A percentile compares a stretch with the other conserved stretches of the same genome.
These are phyloP conservation scores for Amaranthus cruentus DNA, from an alignment of 148 eudicot genomes.

Conservation along the genomic window DNA sequence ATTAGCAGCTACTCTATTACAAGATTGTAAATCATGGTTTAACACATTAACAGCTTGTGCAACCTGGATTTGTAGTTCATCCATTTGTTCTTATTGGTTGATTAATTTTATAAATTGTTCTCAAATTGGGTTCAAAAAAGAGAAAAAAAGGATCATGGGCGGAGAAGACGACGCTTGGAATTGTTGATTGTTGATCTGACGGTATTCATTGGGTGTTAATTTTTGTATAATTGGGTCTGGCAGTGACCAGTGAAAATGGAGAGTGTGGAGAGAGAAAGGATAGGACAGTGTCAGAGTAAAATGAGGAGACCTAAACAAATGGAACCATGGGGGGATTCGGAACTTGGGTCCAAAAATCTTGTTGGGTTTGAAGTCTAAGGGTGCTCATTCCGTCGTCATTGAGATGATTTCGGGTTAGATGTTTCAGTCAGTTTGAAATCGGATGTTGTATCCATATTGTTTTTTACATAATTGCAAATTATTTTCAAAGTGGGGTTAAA, in stretches of 20 bases:
- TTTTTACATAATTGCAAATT: no score
- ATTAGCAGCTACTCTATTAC: slow-evolving; percentile 85
- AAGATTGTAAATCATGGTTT: slow-evolving; percentile 75
- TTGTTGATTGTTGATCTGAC: slow-evolving; percentile 25
- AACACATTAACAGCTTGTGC: slow-evolving; percentile 83
- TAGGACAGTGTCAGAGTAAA: not conserved
- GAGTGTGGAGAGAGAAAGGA: not conserved
- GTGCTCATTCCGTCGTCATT: no score
- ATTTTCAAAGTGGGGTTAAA: no score
- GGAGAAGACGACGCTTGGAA: slow-evolving; percentile 39
- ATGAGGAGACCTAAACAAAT: not conserved
- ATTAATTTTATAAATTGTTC: not conserved
- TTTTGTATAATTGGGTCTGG: not conserved
- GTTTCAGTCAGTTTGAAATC: no score
- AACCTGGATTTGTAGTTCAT: slow-evolving; percentile 66
- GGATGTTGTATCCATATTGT: no score
- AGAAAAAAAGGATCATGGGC: slow-evolving; percentile 15
- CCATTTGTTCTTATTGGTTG: slow-evolving; percentile 10
- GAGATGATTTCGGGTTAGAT: no score
- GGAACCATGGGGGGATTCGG: not conserved
- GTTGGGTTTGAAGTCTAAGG: not conserved
- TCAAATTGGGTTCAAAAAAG: not conserved
- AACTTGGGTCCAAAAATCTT: not conserved
- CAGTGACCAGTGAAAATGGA: not conserved
- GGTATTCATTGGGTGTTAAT: slow-evolving; percentile 24